Evolutionary conservation across 106 monocot species (phyloP).

Genomic region (Agapanthus africanus): DNA sequence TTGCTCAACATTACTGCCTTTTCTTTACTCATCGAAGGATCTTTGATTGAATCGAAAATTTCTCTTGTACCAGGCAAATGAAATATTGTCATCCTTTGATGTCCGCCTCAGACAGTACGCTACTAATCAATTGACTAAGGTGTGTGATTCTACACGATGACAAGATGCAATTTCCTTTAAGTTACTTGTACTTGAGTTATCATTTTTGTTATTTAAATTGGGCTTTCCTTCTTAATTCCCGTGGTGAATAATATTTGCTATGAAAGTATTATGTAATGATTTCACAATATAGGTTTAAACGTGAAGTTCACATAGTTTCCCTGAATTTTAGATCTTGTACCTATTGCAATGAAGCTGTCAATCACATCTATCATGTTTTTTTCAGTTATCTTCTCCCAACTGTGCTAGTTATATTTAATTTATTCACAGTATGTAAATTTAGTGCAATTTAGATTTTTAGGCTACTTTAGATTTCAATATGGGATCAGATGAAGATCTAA

Average conservation of each 20-base stretch:
- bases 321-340: neutral
- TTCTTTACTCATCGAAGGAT: neutral
- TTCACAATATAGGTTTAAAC: neutral
- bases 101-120: slow-evolving; percentile 88
- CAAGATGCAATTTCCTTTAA: neutral
- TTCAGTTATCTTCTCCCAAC: neutral
- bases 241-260: neutral
- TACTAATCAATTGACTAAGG: slow-evolving; percentile 82
- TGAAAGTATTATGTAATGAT: neutral
- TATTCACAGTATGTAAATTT: neutral
- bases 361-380: neutral
- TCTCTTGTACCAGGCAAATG: slow-evolving; percentile 70
- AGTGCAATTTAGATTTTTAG: no score
- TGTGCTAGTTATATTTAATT: neutral
- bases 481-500: no score
- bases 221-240: neutral
- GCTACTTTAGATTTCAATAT: no score
- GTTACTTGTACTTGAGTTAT: neutral
- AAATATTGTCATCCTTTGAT: slow-evolving; percentile 95
- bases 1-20: neutral
- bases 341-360: neutral
- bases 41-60: slow-evolving; percentile 1
- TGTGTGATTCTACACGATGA: slow-evolving; percentile 16
- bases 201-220: no score
- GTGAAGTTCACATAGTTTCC: neutral